phyloP scores from a whole-genome alignment of 805 yeast genomes.

The Yarrowia porcina region DNA sequence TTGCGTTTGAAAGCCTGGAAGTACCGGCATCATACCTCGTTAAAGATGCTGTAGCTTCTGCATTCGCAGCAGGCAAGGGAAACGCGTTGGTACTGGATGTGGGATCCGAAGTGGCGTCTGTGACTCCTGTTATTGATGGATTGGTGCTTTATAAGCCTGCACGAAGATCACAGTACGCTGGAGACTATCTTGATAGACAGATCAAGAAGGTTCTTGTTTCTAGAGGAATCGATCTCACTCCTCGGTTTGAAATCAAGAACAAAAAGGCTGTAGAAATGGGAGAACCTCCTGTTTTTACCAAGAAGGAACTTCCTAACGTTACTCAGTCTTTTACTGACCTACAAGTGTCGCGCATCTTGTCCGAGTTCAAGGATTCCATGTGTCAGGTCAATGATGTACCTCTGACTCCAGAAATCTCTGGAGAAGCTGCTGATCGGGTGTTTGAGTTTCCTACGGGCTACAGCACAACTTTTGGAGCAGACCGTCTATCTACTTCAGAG shows the following conservation, averaged over 20 bases:
- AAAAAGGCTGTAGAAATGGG: conserved; percentile 41
- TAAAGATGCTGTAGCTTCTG: conserved; percentile 79
- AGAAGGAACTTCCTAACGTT: conserved; percentile 38
- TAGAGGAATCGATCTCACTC: conserved; percentile 41
- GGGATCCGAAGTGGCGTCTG: conserved; percentile 65
- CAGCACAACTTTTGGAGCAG: conserved; percentile 54
- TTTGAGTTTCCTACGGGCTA: conserved; percentile 65
- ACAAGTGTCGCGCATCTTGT: conserved; percentile 48
- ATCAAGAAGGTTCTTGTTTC: conserved; percentile 44
- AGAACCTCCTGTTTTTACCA: conserved; percentile 38
- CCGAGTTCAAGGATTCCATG: conserved; percentile 48
- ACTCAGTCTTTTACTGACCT: conserved; percentile 53
- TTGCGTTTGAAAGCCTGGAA: conserved; percentile 61
- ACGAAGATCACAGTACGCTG: conserved; percentile 68
- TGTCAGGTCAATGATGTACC: conserved; percentile 43
- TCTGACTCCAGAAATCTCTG: conserved; percentile 38
- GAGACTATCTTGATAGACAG: conserved; percentile 60
- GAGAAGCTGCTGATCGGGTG: conserved; percentile 39
- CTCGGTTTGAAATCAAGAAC: conserved; percentile 51
- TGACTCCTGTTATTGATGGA: conserved; percentile 42
- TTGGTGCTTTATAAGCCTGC: conserved; percentile 46
- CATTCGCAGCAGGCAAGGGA: conserved; percentile 89
- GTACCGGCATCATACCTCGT: conserved; percentile 81
- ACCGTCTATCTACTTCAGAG: conserved; percentile 65
- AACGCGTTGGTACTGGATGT: conserved; percentile 64